These are phyloP conservation scores for Candida succiphila DNA, from an alignment of 805 yeast genomes.

Conservation along the genomic window DNA sequence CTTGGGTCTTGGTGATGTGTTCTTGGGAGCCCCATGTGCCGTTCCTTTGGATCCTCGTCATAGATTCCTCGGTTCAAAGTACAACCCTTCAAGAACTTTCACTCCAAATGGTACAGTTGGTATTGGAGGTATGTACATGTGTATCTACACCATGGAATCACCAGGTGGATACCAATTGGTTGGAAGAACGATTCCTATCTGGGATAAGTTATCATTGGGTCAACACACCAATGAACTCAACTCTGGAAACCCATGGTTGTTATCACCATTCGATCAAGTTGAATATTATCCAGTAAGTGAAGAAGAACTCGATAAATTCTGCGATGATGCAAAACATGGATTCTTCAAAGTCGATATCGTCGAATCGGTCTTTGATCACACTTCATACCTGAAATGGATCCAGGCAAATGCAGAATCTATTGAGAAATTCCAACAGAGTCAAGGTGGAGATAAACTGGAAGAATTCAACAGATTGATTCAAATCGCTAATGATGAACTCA, in stretches of 20 bases:
- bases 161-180: constrained; percentile 98
- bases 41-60: constrained; percentile 97
- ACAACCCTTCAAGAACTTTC: constrained; percentile 92
- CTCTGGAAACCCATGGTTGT: constrained; percentile 70
- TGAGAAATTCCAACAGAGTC: constrained; percentile 52
- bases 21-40: constrained; percentile 97
- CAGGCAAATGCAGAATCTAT: constrained; percentile 65
- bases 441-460: constrained; percentile 73
- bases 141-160: constrained; percentile 95
- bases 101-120: constrained; percentile 98
- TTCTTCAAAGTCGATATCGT: constrained; percentile 64
- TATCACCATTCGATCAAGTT: constrained; percentile 87
- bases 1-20: constrained; percentile 93
- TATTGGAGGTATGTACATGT: constrained; percentile 98
- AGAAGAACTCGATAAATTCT: constrained; percentile 60
- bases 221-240: constrained; percentile 38
- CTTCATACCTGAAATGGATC: constrained; percentile 70
- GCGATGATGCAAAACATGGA: constrained; percentile 75
- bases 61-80: constrained; percentile 83
- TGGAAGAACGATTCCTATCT: constrained; percentile 93
- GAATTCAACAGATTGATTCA: constrained; percentile 82
- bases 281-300: constrained; percentile 91
- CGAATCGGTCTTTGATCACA: constrained; percentile 76
- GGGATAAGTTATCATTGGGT: constrained; percentile 89
- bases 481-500: constrained; percentile 67